Evolutionary conservation across 2,329 filamentous ascomycete genomes (phyloP).

Genomic region (Chaetomium sp.): DNA sequence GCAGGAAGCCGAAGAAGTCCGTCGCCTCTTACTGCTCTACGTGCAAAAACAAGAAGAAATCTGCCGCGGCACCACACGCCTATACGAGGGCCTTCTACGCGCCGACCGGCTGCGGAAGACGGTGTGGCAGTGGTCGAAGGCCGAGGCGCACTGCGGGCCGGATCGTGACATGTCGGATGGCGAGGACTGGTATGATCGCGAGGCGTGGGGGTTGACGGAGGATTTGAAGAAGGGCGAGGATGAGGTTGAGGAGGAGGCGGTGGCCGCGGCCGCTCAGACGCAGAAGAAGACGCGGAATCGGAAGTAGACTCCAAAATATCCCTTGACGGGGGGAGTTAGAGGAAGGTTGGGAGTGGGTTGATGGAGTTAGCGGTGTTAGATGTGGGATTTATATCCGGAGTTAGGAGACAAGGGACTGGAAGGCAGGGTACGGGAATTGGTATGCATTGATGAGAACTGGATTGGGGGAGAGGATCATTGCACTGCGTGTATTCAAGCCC

Average conservation of each 20-base stretch:
- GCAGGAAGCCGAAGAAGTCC: slow-evolving; percentile 70
- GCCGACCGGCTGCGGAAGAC: slow-evolving; percentile 66
- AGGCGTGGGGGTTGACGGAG: slow-evolving; percentile 69
- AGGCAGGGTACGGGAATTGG: no score
- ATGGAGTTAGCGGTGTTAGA: no score
- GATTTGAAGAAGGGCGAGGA: slow-evolving; percentile 76
- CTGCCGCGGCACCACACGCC: slow-evolving; percentile 59
- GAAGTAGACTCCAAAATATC: slow-evolving; percentile 29
- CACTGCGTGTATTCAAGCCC: no score
- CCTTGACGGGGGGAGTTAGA: not conserved
- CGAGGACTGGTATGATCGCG: slow-evolving; percentile 82
- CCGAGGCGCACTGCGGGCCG: slow-evolving; percentile 62
- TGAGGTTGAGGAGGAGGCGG: slow-evolving; percentile 70
- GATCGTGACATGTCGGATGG: slow-evolving; percentile 76
- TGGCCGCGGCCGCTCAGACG: slow-evolving; percentile 32
- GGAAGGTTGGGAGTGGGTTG: not conserved
- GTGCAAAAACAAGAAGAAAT: slow-evolving; percentile 85
- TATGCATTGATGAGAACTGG: no score
- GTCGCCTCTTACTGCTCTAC: slow-evolving; percentile 66
- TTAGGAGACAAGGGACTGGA: no score
- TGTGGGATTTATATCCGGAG: no score
- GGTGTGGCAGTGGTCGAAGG: slow-evolving; percentile 69
- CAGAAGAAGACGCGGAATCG: slow-evolving; percentile 57
- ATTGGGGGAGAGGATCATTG: no score
- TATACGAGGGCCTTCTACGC: slow-evolving; percentile 65